Conservation (phyloP, 2,329 filamentous ascomycete species). For the Cryphonectria carpinicola region DNA sequence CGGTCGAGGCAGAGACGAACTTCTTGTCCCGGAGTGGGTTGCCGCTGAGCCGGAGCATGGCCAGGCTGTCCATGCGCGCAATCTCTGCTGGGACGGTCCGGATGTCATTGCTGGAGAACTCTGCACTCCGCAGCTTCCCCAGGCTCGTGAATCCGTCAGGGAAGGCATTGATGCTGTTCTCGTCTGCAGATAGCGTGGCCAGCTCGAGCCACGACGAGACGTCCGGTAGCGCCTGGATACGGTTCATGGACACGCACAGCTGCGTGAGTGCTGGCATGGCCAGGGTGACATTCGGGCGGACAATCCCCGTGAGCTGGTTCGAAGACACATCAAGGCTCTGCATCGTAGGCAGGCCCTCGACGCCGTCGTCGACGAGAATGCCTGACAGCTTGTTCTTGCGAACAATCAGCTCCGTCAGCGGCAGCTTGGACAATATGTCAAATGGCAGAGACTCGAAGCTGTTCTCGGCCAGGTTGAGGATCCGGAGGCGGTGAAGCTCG, state of each 20-base stretch:
- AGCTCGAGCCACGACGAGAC: constrained; percentile 76
- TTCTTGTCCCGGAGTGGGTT: constrained; percentile 91
- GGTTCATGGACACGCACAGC: constrained; percentile 80
- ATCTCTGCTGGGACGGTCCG: constrained; percentile 75
- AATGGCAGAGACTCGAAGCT: constrained; percentile 73
- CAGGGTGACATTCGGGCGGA: constrained; percentile 48
- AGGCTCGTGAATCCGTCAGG: constrained; percentile 76
- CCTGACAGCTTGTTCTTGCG: constrained; percentile 80
- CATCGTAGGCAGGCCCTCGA: constrained; percentile 64
- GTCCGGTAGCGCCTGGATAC: constrained; percentile 72
- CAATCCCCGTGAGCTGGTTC: constrained; percentile 69
- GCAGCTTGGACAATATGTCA: constrained; percentile 66
- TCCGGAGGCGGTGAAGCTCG: constrained; percentile 70
- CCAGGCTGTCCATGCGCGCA: constrained; percentile 76
- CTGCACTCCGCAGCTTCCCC: constrained; percentile 71
- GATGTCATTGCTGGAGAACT: constrained; percentile 86
- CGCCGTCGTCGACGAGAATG: constrained; percentile 67
- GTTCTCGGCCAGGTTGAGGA: constrained; percentile 82
- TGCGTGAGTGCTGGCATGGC: constrained; percentile 72
- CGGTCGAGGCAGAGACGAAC: constrained; percentile 77
- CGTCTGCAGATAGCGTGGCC: constrained; percentile 74
- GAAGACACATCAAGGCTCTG: constrained; percentile 78
- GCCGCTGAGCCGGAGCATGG: constrained; percentile 77
- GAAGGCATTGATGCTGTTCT: constrained; percentile 78
- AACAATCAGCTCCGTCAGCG: constrained; percentile 73